A percentile compares a stretch with the other conserved stretches of the same genome.
phyloP scores from a whole-genome alignment of 2,329 filamentous ascomycete species.

The Xylariales sp. region DNA sequence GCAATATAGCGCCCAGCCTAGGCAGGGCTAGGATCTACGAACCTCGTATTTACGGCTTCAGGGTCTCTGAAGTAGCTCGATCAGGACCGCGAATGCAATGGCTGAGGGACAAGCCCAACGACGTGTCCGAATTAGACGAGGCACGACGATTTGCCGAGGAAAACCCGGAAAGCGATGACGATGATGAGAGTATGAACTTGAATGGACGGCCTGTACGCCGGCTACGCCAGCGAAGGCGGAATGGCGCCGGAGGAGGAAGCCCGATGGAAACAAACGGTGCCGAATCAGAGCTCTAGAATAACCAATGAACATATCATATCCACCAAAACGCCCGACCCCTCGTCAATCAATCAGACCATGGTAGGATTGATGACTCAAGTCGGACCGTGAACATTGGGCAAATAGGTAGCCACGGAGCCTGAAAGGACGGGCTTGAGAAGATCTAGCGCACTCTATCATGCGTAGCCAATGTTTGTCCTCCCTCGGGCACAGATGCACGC shows the following conservation, averaged over 20 bases:
- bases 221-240: slow-evolving; percentile 56
- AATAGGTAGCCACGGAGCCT: slow-evolving; percentile 5
- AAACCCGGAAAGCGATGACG: slow-evolving; percentile 67
- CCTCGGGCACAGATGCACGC: neutral
- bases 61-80: slow-evolving; percentile 88
- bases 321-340: neutral
- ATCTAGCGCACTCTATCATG: neutral
- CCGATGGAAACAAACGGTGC: slow-evolving; percentile 69
- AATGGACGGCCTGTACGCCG: slow-evolving; percentile 57
- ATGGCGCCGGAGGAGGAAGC: slow-evolving; percentile 65
- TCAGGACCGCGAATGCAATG: slow-evolving; percentile 97
- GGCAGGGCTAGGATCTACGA: slow-evolving; percentile 89
- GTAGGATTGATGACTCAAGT: neutral
- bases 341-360: neutral
- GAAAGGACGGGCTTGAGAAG: neutral
- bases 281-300: slow-evolving; percentile 64
- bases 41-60: slow-evolving; percentile 95
- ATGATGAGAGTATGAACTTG: slow-evolving; percentile 62
- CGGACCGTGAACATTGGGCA: neutral
- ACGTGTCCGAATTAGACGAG: slow-evolving; percentile 88
- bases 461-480: neutral
- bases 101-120: slow-evolving; percentile 84
- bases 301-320: slow-evolving; percentile 13
- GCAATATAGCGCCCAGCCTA: slow-evolving; percentile 89
- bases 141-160: slow-evolving; percentile 65